These are phyloP conservation scores for Pseudopithomyces chartarum DNA, from an alignment of 2,329 filamentous ascomycete genomes.

Conservation along the genomic window DNA sequence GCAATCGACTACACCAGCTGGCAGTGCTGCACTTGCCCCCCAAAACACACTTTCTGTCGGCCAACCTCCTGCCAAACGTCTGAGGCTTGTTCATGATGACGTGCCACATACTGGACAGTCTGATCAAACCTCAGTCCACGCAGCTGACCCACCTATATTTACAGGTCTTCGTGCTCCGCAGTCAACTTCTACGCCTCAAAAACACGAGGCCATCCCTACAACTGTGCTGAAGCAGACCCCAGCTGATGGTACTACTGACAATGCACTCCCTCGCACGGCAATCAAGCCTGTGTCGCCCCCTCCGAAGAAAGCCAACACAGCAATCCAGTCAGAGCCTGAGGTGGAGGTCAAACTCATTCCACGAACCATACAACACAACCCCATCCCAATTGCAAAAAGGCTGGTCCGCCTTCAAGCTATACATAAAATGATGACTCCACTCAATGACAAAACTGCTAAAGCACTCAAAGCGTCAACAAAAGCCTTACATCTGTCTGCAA, in stretches of 20 bases:
- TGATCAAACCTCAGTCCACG: not conserved
- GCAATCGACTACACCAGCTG: constrained; percentile 13
- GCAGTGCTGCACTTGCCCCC: constrained; percentile 3
- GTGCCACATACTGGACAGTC: constrained; percentile 11
- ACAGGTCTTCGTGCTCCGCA: constrained; percentile 29
- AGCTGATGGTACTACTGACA: constrained; percentile 6
- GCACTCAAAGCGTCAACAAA: constrained; percentile 56
- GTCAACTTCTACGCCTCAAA: constrained; percentile 13
- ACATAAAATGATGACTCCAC: constrained; percentile 67
- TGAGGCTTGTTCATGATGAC: constrained; percentile 31
- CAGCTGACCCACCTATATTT: constrained; percentile 23
- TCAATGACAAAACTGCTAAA: constrained; percentile 68
- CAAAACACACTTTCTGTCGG: constrained; percentile 4
- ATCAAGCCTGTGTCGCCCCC: constrained; percentile 40
- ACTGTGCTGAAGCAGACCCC: constrained; percentile 5
- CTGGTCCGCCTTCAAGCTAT: constrained; percentile 61
- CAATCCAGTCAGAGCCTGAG: constrained; percentile 46
- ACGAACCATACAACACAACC: constrained; percentile 61
- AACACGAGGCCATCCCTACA: constrained; percentile 4
- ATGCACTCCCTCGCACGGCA: constrained; percentile 26
- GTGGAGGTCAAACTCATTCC: constrained; percentile 63
- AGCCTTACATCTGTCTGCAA: constrained; percentile 64
- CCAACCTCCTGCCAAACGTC: constrained; percentile 33
- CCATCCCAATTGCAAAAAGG: constrained; percentile 43
- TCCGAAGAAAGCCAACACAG: constrained; percentile 20